These are phyloP conservation scores for Cyclotella cryptica DNA, from an alignment of 108 stramenopile genomes.

Conservation along the genomic window DNA sequence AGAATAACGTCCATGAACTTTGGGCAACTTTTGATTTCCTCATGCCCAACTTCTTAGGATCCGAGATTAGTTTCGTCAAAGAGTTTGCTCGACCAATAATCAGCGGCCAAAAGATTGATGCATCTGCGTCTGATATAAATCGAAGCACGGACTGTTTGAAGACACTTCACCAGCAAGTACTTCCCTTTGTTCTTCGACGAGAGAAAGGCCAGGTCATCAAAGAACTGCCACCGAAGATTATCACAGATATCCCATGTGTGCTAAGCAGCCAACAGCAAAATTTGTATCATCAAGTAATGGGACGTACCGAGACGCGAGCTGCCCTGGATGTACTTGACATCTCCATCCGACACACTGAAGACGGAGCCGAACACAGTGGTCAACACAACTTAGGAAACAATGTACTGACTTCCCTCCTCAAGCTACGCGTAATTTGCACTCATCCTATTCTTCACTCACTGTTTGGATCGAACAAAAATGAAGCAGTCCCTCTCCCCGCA, in stretches of 20 bases:
- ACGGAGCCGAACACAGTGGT: slow-evolving; percentile 12
- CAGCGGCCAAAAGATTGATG: slow-evolving; percentile 69
- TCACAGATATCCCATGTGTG: slow-evolving; percentile 83
- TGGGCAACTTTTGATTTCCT: slow-evolving; percentile 98
- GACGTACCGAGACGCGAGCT: slow-evolving; percentile 44
- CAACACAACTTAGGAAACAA: slow-evolving; percentile 48
- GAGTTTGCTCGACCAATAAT: slow-evolving; percentile 87
- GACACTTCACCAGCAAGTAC: slow-evolving; percentile 89
- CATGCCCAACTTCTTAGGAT: slow-evolving; percentile 95
- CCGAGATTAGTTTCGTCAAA: slow-evolving; percentile 72
- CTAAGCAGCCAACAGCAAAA: slow-evolving; percentile 71
- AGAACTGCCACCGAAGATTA: slow-evolving; percentile 94
- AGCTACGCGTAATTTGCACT: slow-evolving; percentile 86
- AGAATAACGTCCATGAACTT: slow-evolving; percentile 97
- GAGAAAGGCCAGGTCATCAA: slow-evolving; percentile 95
- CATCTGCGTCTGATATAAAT: slow-evolving; percentile 63
- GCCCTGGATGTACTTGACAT: slow-evolving; percentile 50
- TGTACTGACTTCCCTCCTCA: slow-evolving; percentile 74
- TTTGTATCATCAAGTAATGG: slow-evolving; percentile 66
- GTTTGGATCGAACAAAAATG: slow-evolving; percentile 69
- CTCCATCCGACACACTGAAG: slow-evolving; percentile 10
- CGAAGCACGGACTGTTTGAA: slow-evolving; percentile 81
- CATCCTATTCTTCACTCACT: slow-evolving; percentile 73
- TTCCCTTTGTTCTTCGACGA: slow-evolving; percentile 93
- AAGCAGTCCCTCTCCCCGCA: slow-evolving; percentile 38